Conservation (phyloP, 73 alveolate genomes). For the Durusdinium trenchii region DNA sequence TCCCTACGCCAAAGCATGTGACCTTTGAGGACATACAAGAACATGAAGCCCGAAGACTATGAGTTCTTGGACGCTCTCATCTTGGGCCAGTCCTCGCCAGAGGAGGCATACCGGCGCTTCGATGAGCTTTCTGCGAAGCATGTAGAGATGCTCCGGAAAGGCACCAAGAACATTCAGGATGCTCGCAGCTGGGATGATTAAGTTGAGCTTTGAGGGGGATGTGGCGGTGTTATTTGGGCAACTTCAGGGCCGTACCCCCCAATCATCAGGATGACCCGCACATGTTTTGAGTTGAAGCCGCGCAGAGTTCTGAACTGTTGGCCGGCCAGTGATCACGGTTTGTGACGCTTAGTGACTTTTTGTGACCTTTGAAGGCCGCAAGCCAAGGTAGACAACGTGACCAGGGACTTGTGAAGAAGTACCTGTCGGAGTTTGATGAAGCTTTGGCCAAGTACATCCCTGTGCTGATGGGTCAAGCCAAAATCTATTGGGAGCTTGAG, state of each 20-base stretch:
- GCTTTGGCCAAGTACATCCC: slow-evolving; percentile 92
- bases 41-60: slow-evolving; percentile 88
- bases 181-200: no score
- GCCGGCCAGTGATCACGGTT: no score
- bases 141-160: slow-evolving; percentile 98
- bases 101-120: slow-evolving; percentile 99
- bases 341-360: no score
- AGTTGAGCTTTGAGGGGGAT: no score
- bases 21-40: slow-evolving; percentile 97
- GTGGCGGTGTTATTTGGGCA: no score
- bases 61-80: slow-evolving; percentile 99
- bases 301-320: no score
- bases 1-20: no score
- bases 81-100: slow-evolving; percentile 99
- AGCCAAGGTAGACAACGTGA: slow-evolving; percentile 94
- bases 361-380: no score
- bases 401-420: slow-evolving; percentile 73
- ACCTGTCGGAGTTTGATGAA: slow-evolving; percentile 71
- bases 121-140: slow-evolving; percentile 99
- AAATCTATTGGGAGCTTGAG: slow-evolving; percentile 99
- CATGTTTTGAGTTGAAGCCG: no score
- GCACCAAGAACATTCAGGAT: slow-evolving; percentile 94
- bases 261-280: no score
- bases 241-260: no score
- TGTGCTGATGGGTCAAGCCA: slow-evolving; percentile 99